These are phyloP conservation scores for Aspergillus sp. DNA, from an alignment of 2,329 filamentous ascomycete genomes.

Conservation along the genomic window DNA sequence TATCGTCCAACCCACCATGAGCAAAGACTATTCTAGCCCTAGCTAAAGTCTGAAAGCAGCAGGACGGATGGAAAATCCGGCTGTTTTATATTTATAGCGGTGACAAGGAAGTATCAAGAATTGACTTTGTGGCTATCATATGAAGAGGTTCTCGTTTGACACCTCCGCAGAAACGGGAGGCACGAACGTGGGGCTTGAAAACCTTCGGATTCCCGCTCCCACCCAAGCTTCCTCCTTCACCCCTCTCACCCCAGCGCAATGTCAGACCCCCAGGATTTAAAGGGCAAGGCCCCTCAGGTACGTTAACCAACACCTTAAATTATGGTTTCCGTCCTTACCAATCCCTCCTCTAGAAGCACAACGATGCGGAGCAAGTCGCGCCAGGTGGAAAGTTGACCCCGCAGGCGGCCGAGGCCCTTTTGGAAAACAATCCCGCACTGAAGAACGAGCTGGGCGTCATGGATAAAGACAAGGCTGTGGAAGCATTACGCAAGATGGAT, in stretches of 20 bases:
- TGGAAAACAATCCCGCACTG: constrained; percentile 60
- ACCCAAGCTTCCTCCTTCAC: constrained; percentile 14
- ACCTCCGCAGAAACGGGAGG: constrained; percentile 2
- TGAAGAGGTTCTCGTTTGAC: not conserved
- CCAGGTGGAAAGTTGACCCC: constrained; percentile 34
- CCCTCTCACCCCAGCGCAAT: constrained; percentile 23
- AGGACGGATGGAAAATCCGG: not conserved
- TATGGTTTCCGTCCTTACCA: not conserved
- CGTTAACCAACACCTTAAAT: not conserved
- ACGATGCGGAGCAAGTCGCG: constrained; percentile 15
- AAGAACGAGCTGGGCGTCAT: constrained; percentile 72
- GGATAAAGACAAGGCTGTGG: constrained; percentile 58
- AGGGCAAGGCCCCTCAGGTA: constrained; percentile 33
- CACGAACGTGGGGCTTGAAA: constrained; percentile 30
- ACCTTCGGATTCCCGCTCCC: constrained; percentile 20
- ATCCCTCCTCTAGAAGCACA: constrained; percentile 22
- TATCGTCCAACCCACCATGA: not conserved
- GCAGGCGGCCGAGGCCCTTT: constrained; percentile 39
- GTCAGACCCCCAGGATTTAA: constrained; percentile 34
- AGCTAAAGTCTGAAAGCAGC: not conserved
- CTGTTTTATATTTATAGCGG: not conserved
- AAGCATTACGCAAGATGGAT: constrained; percentile 52
- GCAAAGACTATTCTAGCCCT: not conserved
- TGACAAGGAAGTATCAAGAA: not conserved
- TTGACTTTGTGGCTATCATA: not conserved